A percentile compares a stretch with the other conserved stretches of the same genome.
Conservation (phyloP, 176 grass and related monocot genomes). For the Aegilops longissima region DNA sequence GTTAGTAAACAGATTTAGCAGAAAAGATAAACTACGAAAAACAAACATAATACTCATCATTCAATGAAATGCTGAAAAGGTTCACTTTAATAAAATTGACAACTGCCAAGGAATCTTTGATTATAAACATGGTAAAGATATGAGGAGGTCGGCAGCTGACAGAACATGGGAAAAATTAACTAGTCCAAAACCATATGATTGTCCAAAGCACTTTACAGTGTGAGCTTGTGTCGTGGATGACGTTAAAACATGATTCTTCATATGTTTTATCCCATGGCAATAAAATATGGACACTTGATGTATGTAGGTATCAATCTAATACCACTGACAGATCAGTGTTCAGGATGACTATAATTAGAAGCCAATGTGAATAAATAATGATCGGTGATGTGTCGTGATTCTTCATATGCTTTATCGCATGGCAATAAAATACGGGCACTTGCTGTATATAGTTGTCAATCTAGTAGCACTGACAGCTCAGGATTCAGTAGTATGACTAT, state of each 20-base stretch:
- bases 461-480: not conserved
- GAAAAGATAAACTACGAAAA: not conserved
- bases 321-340: not conserved
- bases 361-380: not conserved
- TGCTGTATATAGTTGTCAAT: slow-evolving; percentile 1
- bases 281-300: slow-evolving; percentile 13
- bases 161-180: not conserved
- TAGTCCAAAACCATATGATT: not conserved
- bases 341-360: not conserved
- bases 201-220: not conserved
- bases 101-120: not conserved
- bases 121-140: not conserved
- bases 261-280: not conserved
- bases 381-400: not conserved
- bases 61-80: not conserved
- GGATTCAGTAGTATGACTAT: not conserved
- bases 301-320: not conserved
- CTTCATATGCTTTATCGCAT: not conserved
- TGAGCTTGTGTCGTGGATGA: not conserved
- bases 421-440: not conserved
- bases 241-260: not conserved
- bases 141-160: not conserved
- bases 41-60: not conserved
- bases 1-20: not conserved
- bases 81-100: not conserved